These are phyloP conservation scores for Diaporthe helianthi DNA, from an alignment of 2,329 filamentous ascomycete genomes.

Conservation along the genomic window DNA sequence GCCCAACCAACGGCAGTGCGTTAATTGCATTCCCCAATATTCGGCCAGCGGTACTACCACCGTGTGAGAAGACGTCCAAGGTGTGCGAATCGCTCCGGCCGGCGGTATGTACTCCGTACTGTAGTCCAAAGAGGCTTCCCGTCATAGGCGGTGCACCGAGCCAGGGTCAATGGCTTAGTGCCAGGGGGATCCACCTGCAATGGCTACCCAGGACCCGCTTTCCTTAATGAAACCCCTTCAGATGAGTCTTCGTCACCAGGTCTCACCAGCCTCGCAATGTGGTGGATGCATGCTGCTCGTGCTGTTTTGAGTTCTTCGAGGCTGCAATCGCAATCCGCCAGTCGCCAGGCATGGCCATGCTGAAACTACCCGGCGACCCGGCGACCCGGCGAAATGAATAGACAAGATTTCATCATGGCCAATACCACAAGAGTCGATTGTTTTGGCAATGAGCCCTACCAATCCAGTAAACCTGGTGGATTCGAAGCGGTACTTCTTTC, in stretches of 20 bases:
- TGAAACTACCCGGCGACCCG: conserved; percentile 23
- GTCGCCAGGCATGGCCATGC: conserved; percentile 25
- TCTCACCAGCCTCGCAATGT: conserved; percentile 6
- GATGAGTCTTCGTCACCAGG: conserved; percentile 25
- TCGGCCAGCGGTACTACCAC: conserved; percentile 32
- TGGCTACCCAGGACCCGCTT: conserved; percentile 31
- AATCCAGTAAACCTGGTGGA: conserved; percentile 17
- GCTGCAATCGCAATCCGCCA: conserved; percentile 25
- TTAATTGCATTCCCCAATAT: conserved; percentile 30
- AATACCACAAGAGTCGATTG: neutral
- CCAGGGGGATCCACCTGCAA: conserved; percentile 30
- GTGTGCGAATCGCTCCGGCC: conserved; percentile 32
- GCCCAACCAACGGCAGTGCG: conserved; percentile 28
- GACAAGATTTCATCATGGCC: neutral
- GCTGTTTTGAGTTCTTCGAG: conserved; percentile 14
- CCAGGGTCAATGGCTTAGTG: conserved; percentile 23
- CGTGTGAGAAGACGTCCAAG: conserved; percentile 30
- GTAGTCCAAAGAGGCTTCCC: conserved; percentile 30
- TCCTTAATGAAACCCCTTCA: conserved; percentile 27
- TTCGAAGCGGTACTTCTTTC: neutral
- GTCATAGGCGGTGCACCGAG: conserved; percentile 30
- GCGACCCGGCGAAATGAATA: conserved; percentile 19
- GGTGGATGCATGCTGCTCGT: conserved; percentile 8
- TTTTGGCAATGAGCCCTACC: conserved; percentile 18
- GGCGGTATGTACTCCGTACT: conserved; percentile 28